phyloP scores from a whole-genome alignment of 768 basidiomycete genomes.

The Boletus vinaceobasis region DNA sequence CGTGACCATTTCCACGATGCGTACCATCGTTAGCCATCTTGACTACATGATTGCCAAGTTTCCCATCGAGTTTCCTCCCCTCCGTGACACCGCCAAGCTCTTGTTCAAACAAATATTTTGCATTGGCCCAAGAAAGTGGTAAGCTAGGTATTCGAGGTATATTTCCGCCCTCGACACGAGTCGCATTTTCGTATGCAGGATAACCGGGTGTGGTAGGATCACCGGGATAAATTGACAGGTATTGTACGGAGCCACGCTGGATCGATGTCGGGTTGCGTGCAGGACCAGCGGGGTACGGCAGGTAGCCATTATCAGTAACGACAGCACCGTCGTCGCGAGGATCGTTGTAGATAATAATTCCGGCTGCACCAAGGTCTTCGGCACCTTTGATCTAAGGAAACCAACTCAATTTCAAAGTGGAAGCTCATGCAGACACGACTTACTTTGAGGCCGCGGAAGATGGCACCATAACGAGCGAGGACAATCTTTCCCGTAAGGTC shows the following conservation, averaged over 20 bases:
- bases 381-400: slow-evolving; percentile 67
- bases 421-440: slow-evolving; percentile 4
- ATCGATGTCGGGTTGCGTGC: slow-evolving; percentile 81
- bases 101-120: slow-evolving; percentile 57
- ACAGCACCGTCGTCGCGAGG: slow-evolving; percentile 82
- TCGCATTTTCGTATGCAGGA: slow-evolving; percentile 80
- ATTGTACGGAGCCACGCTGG: slow-evolving; percentile 82
- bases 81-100: slow-evolving; percentile 44
- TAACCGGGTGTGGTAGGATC: slow-evolving; percentile 86
- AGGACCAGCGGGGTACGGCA: slow-evolving; percentile 72
- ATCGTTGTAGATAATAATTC: slow-evolving; percentile 80
- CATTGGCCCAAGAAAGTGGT: slow-evolving; percentile 86
- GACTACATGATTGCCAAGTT: slow-evolving; percentile 43
- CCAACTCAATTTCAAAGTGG: slow-evolving; percentile 6
- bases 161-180: slow-evolving; percentile 56
- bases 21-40: slow-evolving; percentile 55
- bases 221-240: slow-evolving; percentile 59
- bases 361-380: slow-evolving; percentile 76
- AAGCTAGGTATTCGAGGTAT: slow-evolving; percentile 77
- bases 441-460: slow-evolving; percentile 86
- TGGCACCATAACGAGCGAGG: slow-evolving; percentile 69
- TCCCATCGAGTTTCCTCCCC: slow-evolving; percentile 45
- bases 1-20: neutral
- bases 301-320: slow-evolving; percentile 71
- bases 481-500: slow-evolving; percentile 77